Evolutionary conservation across 352 stramenopile genomes (phyloP).

Genomic region (Porosira glacialis): DNA sequence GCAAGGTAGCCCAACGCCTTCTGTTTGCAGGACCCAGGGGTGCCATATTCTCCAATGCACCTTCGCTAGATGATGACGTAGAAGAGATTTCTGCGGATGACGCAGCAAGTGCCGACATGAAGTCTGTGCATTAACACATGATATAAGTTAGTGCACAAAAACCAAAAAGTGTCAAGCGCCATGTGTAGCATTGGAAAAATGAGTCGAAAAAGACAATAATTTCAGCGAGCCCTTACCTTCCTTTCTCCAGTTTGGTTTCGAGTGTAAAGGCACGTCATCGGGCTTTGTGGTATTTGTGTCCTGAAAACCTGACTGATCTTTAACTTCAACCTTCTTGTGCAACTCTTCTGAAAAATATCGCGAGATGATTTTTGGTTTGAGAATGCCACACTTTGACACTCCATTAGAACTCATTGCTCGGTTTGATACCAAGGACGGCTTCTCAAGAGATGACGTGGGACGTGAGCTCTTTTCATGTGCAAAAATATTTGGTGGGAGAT

Average conservation of each 20-base stretch:
- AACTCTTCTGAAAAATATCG: slow-evolving; percentile 54
- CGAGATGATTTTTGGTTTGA: slow-evolving; percentile 31
- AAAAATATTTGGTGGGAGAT: no score
- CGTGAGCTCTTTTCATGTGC: no score
- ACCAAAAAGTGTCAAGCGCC: slow-evolving; percentile 75
- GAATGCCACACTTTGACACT: slow-evolving; percentile 1
- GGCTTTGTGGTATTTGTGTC: no score
- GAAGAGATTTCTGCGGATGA: neutral
- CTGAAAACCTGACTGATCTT: slow-evolving; percentile 14
- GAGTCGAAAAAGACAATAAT: slow-evolving; percentile 29
- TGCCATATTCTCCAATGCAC: neutral
- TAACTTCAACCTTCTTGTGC: slow-evolving; percentile 4
- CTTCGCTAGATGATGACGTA: neutral
- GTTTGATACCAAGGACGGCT: slow-evolving; percentile 40
- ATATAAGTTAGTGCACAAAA: slow-evolving; percentile 57
- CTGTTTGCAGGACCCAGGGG: slow-evolving; percentile 36
- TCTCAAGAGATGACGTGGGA: no score
- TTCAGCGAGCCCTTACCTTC: neutral
- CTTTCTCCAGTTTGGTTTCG: neutral
- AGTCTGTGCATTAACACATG: slow-evolving; percentile 21
- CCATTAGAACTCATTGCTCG: slow-evolving; percentile 35
- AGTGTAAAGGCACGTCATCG: slow-evolving; percentile 10
- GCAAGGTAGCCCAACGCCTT: slow-evolving; percentile 70
- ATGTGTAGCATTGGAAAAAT: slow-evolving; percentile 41
- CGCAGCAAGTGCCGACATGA: neutral